A percentile compares a stretch with the other conserved stretches of the same genome.
Conservation (phyloP, 148 eudicot species). For the Vaccinium macrocarpon region DNA sequence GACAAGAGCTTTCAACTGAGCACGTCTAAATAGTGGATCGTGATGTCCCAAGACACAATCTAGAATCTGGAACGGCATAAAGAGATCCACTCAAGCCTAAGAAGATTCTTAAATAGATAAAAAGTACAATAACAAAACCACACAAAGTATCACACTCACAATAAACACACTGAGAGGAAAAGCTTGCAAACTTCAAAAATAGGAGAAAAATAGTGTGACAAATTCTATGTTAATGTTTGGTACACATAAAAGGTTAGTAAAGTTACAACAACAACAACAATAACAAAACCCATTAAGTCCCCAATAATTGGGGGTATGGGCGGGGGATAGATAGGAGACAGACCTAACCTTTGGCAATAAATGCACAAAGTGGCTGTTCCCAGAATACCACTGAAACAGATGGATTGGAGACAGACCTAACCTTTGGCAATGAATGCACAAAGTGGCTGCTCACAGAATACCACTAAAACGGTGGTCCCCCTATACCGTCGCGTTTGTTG, state of each 20-base stretch:
- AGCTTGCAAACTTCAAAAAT: background rate
- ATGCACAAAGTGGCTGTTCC: too few relatives aligned
- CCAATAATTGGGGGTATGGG: too few relatives aligned
- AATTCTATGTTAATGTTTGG: background rate
- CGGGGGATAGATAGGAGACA: too few relatives aligned
- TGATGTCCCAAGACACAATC: constrained; percentile 79
- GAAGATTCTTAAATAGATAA: background rate
- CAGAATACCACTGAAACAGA: too few relatives aligned
- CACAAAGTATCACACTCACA: background rate
- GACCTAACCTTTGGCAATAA: too few relatives aligned
- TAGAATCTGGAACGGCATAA: constrained; percentile 53
- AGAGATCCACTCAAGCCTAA: constrained; percentile 4
- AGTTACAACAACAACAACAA: too few relatives aligned
- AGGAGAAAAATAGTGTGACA: background rate
- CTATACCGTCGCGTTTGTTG: too few relatives aligned
- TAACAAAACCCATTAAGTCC: too few relatives aligned
- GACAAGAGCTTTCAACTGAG: constrained; percentile 92
- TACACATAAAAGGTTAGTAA: background rate
- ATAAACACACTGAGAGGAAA: background rate
- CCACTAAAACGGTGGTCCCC: too few relatives aligned
- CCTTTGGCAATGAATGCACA: too few relatives aligned
- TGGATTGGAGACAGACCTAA: too few relatives aligned
- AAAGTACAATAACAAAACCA: background rate
- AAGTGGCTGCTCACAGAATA: too few relatives aligned
- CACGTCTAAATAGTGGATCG: constrained; percentile 83